Evolutionary conservation across 805 yeast genomes (phyloP), one percentile per base, ranked within the genome.

Genomic region (Myxozyma neotropica): DNA sequence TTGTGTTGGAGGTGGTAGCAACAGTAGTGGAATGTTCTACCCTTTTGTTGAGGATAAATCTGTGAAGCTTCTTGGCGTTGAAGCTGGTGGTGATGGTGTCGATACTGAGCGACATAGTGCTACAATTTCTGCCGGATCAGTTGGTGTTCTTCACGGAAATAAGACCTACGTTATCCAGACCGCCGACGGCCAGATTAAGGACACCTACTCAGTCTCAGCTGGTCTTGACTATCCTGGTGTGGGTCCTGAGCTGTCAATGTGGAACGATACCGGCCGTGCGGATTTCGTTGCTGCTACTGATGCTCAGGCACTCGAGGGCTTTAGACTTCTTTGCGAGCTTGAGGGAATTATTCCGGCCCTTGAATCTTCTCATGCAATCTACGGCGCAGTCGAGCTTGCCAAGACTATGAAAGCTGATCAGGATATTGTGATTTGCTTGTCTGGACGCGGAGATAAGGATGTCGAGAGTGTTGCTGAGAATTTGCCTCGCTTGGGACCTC

Each of bases 181-280:
- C 70, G 69, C 73, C 17, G 98, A 94, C 73, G 99, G 99, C 54
- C 99, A 94, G 78, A 89, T 94, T 60, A 95, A 88, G 67, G 99
- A 94, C 72, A 94, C 99, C 10, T 98, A 94, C 74, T 93, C 98
- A 23, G 95, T 94, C 39, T 89, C 97, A 65, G 99, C 99, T 40
- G 99, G 99, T 67, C 81, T 94, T 70, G 99, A 94, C 76, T 94
- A 94, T 74, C 99, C 99, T 26, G 99, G 97, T 76, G 99, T 94
- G 48, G 99, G 99, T 46, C 99, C 99, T 33, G 98, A 94, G 77
- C 81, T 94, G 68, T 95, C 98, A 1, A 83, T 81, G 73, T 94
- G 98, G 98, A 93, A 93, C 75, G 86, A 87, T 55, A 86, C 87
- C 62, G 97, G 97, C 27, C 85, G 99, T 71, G 99, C 95, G 7